These are phyloP conservation scores for Schizopora paradoxa DNA, from an alignment of 1,284 basidiomycete genomes.

Conservation along the genomic window DNA sequence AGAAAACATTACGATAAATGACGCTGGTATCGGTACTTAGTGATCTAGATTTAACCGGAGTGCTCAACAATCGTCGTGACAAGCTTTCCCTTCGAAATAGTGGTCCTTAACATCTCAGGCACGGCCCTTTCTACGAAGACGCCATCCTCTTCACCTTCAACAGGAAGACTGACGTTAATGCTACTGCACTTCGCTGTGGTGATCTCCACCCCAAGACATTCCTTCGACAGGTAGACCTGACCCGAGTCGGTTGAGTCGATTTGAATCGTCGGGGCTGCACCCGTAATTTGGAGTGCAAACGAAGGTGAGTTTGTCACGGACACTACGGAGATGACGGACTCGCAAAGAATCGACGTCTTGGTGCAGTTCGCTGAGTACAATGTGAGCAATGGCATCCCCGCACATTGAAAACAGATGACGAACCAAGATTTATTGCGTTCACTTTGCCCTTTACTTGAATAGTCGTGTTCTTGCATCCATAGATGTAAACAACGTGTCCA, in stretches of 20 bases:
- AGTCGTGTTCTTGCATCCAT: constrained; percentile 87
- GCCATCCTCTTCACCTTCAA: constrained; percentile 85
- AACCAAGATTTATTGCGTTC: constrained; percentile 89
- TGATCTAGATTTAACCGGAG: constrained; percentile 18
- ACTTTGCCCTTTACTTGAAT: constrained; percentile 91
- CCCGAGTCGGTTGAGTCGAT: constrained; percentile 95
- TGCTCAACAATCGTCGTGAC: constrained; percentile 90
- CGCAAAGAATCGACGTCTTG: constrained; percentile 86
- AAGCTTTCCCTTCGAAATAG: constrained; percentile 79
- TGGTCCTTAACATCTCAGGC: constrained; percentile 94
- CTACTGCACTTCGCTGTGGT: constrained; percentile 93
- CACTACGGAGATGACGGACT: constrained; percentile 87
- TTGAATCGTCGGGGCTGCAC: constrained; percentile 86
- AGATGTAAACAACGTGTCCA: constrained; percentile 86
- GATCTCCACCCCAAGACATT: constrained; percentile 78
- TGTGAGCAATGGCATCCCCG: constrained; percentile 6
- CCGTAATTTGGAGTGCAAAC: constrained; percentile 91
- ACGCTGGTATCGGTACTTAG: no score
- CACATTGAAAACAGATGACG: constrained; percentile 27
- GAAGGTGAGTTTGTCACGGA: constrained; percentile 89
- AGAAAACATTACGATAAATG: no score
- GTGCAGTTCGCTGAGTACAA: constrained; percentile 71
- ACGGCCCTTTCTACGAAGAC: constrained; percentile 88
- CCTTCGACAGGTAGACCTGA: constrained; percentile 89
- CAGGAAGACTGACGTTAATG: constrained; percentile 90